Percentiles rank a stretch among this genome's conserved stretches.
These are phyloP conservation scores for Plasmodium vinckei DNA, from an alignment of 169 alveolate species.

Conservation along the genomic window DNA sequence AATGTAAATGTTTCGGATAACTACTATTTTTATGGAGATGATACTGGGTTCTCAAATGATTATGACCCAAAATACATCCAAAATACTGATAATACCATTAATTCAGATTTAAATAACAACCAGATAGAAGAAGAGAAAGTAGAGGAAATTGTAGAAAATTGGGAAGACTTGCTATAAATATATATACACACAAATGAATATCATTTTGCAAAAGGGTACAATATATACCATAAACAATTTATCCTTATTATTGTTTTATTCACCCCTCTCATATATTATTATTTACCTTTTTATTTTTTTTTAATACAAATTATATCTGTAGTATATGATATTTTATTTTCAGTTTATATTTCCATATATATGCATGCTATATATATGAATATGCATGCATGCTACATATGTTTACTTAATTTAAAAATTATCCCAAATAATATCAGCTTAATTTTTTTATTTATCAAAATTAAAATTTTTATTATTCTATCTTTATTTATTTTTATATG, in stretches of 20 bases:
- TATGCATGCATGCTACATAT: neutral
- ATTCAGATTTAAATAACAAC: constrained; percentile 1
- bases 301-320: neutral
- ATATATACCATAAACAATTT: neutral
- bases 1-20: constrained; percentile 15
- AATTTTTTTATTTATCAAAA: constrained; percentile 13
- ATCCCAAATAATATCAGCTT: neutral
- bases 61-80: constrained; percentile 42
- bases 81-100: constrained; percentile 4
- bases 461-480: constrained; percentile 23
- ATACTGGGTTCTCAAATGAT: constrained; percentile 67
- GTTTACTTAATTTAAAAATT: constrained; percentile 11
- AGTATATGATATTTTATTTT: too few species aligned
- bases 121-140: constrained; percentile 49
- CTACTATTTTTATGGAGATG: constrained; percentile 50
- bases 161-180: constrained; percentile 66
- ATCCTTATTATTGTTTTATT: neutral
- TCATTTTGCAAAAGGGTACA: neutral
- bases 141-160: constrained; percentile 73
- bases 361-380: neutral
- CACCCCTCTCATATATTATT: neutral
- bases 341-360: neutral
- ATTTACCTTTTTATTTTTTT: neutral
- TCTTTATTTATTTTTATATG: constrained; percentile 6
- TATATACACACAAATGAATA: neutral